Percentiles rank a stretch among this genome's conserved stretches.
These are phyloP conservation scores for Actinomortierella wolfii DNA, from an alignment of 371 early-diverging fungal species.

Conservation along the genomic window DNA sequence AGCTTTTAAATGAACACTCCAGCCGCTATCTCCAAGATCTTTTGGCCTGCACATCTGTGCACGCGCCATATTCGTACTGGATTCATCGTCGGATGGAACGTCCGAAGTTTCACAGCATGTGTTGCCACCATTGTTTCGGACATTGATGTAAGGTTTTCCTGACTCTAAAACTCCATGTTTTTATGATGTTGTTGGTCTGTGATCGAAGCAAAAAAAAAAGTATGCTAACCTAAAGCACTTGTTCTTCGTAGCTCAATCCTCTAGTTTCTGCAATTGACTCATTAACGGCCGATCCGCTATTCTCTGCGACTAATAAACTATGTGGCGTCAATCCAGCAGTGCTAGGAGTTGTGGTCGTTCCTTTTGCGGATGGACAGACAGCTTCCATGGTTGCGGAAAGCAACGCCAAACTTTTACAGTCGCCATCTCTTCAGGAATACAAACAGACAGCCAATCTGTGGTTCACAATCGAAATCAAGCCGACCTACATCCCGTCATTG, in stretches of 20 bases:
- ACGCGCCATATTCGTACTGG: slow-evolving; percentile 45
- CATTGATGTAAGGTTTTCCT: slow-evolving; percentile 42
- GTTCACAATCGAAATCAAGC: slow-evolving; percentile 50
- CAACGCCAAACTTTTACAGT: slow-evolving; percentile 26
- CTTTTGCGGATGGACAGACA: slow-evolving; percentile 33
- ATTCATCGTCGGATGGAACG: slow-evolving; percentile 52
- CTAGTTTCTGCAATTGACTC: slow-evolving; percentile 31
- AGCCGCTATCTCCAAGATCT: slow-evolving; percentile 49
- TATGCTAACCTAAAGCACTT: too few relatives aligned
- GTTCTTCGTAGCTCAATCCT: slow-evolving; percentile 25
- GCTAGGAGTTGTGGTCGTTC: slow-evolving; percentile 37
- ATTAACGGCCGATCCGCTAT: slow-evolving; percentile 27
- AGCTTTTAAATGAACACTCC: slow-evolving; percentile 48
- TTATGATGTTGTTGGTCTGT: too few relatives aligned
- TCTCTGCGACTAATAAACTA: slow-evolving; percentile 22
- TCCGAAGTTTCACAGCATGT: slow-evolving; percentile 52
- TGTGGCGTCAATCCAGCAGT: slow-evolving; percentile 43
- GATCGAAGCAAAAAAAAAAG: too few relatives aligned
- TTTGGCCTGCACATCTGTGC: slow-evolving; percentile 50
- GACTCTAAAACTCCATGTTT: too few relatives aligned
- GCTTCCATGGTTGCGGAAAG: slow-evolving; percentile 26
- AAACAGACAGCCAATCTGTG: slow-evolving; percentile 48
- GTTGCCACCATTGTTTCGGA: slow-evolving; percentile 50
- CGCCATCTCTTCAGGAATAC: slow-evolving; percentile 38
- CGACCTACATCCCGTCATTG: slow-evolving; percentile 46